Evolutionary conservation across 208 protist species (phyloP).

Genomic region (Herpetomonas tarakana): DNA sequence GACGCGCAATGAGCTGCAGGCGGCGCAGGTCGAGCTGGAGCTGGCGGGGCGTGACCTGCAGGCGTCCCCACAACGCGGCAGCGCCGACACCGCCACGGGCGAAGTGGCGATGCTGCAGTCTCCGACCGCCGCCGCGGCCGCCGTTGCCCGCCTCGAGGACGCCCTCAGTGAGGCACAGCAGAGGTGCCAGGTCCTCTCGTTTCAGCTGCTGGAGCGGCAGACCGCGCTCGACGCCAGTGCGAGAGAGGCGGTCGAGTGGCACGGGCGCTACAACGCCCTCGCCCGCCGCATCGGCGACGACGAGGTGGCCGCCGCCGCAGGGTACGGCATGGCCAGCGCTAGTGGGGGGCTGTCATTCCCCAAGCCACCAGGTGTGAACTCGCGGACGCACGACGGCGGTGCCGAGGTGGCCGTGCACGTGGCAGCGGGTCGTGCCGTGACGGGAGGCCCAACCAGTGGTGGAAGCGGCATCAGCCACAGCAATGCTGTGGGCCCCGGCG

Average conservation of each 20-base stretch:
- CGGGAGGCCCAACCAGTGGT: neutral
- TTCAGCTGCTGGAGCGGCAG: constrained; percentile 42
- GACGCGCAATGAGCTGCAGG: constrained; percentile 27
- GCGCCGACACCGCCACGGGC: neutral
- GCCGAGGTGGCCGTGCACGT: neutral
- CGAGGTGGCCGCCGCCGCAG: constrained; percentile 26
- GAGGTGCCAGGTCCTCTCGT: constrained; percentile 20
- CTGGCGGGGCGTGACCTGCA: neutral
- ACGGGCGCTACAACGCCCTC: constrained; percentile 37
- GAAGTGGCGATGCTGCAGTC: too few species aligned
- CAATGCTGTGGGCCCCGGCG: neutral
- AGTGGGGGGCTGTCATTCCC: neutral
- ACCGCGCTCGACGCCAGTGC: constrained; percentile 37
- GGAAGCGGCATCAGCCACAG: neutral
- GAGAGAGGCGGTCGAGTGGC: constrained; percentile 47
- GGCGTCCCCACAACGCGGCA: neutral
- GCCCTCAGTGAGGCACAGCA: constrained; percentile 13
- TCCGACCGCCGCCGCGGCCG: constrained; percentile 9
- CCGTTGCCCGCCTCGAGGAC: constrained; percentile 13
- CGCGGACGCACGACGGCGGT: neutral
- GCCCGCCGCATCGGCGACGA: constrained; percentile 42
- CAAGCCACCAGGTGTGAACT: neutral
- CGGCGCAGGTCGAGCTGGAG: constrained; percentile 12
- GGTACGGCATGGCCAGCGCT: constrained; percentile 12
- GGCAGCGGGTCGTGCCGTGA: neutral